These are phyloP conservation scores for Cudoniella acicularis DNA, from an alignment of 495 filamentous ascomycete species.

Conservation along the genomic window DNA sequence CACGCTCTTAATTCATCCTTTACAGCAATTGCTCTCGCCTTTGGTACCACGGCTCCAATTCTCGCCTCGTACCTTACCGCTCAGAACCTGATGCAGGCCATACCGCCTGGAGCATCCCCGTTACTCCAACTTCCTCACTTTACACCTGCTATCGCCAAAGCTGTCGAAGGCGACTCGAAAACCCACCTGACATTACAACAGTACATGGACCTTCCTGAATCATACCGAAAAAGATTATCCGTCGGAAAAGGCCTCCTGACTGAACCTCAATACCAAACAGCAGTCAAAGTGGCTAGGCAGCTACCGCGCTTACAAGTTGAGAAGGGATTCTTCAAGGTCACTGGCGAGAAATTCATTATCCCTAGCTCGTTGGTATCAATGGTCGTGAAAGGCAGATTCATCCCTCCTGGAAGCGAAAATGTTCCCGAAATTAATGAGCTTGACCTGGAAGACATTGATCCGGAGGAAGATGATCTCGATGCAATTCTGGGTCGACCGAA, in stretches of 20 bases:
- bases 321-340: constrained; percentile 97
- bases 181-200: constrained; percentile 75
- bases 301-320: constrained; percentile 80
- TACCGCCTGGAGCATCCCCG: constrained; percentile 77
- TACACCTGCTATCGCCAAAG: constrained; percentile 67
- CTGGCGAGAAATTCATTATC: constrained; percentile 86
- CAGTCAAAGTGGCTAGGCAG: constrained; percentile 71
- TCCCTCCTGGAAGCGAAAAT: constrained; percentile 75
- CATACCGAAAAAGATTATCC: constrained; percentile 63
- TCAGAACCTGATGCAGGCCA: constrained; percentile 85
- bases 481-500: constrained; percentile 80
- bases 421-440: constrained; percentile 68
- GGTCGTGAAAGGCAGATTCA: constrained; percentile 90
- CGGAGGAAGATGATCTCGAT: constrained; percentile 88
- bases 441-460: constrained; percentile 87
- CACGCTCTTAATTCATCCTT: constrained; percentile 82
- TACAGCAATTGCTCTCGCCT: constrained; percentile 80
- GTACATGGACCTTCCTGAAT: constrained; percentile 79
- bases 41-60: constrained; percentile 76
- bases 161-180: constrained; percentile 72
- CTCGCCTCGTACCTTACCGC: constrained; percentile 76
- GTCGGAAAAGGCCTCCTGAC: constrained; percentile 69
- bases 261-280: constrained; percentile 71
- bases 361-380: constrained; percentile 92
- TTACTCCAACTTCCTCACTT: constrained; percentile 91